Evolutionary conservation across 805 yeast species (phyloP), one percentile per base, ranked within the genome.

Genomic region (Monosporozyma servazzii): DNA sequence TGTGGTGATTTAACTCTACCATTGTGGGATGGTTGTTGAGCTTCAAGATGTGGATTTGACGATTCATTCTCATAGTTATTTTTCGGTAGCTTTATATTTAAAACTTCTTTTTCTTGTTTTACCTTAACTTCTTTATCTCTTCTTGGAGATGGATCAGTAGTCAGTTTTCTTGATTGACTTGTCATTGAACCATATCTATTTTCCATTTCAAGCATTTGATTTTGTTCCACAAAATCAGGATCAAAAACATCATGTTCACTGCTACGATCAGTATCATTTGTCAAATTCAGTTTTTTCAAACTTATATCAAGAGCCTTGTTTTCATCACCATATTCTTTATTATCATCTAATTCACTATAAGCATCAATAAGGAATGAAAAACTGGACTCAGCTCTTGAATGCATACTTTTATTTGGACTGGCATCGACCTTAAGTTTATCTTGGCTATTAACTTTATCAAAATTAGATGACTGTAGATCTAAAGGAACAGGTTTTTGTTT

Each of bases 201-300:
- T 29, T 54, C 55, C 10, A 48, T 17, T 43, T 50, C 54, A 13
- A 48, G 27, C 56, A 60, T 53, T 45, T 58, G 57, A 25, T 58
- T 52, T 46, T 58, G 58, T 39, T 59, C 64, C 51, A 59, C 49
- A 40, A 53, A 59, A 48, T 58, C 64, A 6, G 66, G 63, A 48
- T 61, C 65, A 53, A 64, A 64, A 8, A 64, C 57, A 48, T 65
- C 61, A 8, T 48, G 53, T 23, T 54, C 54, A 42, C 50, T 48
- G 7, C 30, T 33, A 21, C 42, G 18, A 45, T 21, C 31, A n/a
- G 36, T 33, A 33, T 36, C 30, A 21, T 21, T 31, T 2, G 48
- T 33, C 8, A 45, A 15, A 31, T 13, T 45, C 46, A 39, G 30
- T 49, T 37, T 43, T 45, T 17, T 30, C 36, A 45, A 31, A 30